These are phyloP conservation scores for Sequoiadendron giganteum DNA, from an alignment of 75 land plant species.

Conservation along the genomic window DNA sequence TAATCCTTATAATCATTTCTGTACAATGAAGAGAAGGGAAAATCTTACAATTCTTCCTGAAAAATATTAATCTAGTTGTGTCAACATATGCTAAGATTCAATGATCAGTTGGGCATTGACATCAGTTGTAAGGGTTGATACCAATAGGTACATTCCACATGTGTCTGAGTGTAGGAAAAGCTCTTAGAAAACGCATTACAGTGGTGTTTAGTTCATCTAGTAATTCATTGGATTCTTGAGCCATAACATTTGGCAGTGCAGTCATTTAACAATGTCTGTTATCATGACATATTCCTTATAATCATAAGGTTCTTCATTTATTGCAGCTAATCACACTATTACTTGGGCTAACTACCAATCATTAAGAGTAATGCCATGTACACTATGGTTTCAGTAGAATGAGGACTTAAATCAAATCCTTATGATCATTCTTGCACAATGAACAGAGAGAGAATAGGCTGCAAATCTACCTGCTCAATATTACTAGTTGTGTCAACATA, in stretches of 20 bases:
- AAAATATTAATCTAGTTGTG: neutral
- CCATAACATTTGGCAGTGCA: neutral
- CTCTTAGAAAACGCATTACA: neutral
- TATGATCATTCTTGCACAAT: neutral
- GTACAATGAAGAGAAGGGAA: neutral
- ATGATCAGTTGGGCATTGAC: neutral
- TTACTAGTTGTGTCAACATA: neutral
- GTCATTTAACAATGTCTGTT: neutral
- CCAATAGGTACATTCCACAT: neutral
- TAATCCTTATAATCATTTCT: neutral
- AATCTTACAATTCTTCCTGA: neutral
- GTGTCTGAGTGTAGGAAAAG: too few relatives aligned
- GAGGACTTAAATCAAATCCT: neutral
- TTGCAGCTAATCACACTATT: neutral
- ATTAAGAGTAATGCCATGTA: neutral
- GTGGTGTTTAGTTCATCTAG: neutral
- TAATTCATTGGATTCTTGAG: neutral
- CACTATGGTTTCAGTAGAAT: neutral
- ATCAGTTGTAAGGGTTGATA: neutral
- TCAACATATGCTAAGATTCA: neutral
- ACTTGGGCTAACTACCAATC: neutral
- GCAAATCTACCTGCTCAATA: neutral
- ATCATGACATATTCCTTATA: neutral
- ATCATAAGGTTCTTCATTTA: neutral
- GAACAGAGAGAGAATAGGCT: neutral